These are phyloP conservation scores for Alternaria longipes DNA, from an alignment of 2,329 filamentous ascomycete species.

Conservation along the genomic window DNA sequence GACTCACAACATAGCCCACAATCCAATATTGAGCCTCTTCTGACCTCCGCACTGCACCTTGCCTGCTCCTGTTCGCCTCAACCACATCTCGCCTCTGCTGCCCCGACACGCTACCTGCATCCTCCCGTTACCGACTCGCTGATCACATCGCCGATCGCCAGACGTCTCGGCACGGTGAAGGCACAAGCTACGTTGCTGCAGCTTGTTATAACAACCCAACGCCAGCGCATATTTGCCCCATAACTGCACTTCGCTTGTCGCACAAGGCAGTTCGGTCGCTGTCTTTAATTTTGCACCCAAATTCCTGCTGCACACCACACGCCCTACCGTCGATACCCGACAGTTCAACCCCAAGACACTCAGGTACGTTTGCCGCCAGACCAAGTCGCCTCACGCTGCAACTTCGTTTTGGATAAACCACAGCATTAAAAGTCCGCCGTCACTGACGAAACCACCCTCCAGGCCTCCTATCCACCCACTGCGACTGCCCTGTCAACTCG, in stretches of 20 bases:
- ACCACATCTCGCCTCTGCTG: constrained; percentile 6
- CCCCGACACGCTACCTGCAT: constrained; percentile 22
- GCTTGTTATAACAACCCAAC: constrained; percentile 37
- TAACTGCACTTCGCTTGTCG: constrained; percentile 27
- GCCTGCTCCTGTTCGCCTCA: background rate
- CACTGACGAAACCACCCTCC: background rate
- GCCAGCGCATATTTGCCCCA: constrained; percentile 26
- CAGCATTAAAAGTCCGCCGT: background rate
- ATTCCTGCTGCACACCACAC: constrained; percentile 5
- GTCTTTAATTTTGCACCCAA: constrained; percentile 21
- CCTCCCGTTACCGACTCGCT: constrained; percentile 37
- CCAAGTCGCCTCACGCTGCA: background rate
- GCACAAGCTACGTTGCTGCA: constrained; percentile 44
- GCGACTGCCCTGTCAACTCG: constrained; percentile 24
- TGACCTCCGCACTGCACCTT: background rate
- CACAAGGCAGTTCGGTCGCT: constrained; percentile 30
- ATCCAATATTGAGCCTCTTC: constrained; percentile 10
- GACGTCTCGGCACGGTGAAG: constrained; percentile 33
- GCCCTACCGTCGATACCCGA: constrained; percentile 3
- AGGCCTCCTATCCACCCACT: constrained; percentile 15
- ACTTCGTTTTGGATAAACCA: background rate
- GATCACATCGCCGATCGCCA: constrained; percentile 47
- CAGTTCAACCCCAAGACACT: constrained; percentile 6
- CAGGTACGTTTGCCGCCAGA: constrained; percentile 16
- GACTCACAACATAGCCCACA: constrained; percentile 17